Evolutionary conservation across 768 basidiomycete genomes (phyloP), one percentile per base, ranked within the genome.

Genomic region (Mycena olivaceomarginata): DNA sequence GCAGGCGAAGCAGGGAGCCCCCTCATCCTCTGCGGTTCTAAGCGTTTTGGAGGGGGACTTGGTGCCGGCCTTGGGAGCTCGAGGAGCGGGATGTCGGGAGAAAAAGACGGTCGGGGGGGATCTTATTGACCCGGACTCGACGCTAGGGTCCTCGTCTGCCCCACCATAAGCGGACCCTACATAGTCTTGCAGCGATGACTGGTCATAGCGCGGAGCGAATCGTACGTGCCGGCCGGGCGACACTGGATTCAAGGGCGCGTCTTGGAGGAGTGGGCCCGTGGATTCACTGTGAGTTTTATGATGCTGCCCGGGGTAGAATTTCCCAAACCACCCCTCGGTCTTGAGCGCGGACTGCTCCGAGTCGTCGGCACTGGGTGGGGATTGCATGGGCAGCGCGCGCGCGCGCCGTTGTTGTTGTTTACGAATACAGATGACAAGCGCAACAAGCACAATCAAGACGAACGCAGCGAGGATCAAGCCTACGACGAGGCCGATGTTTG

Each of bases 401-500:
- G 31, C 31, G 31, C 31, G 31, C 31, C 31, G 31, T 31, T 31
- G 31, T 31, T 68, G 68, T 22, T 22, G 45, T 60, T 71, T 65
- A n/a, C 65, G 6, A 12, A 74, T 20, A 5, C 45, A 41, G 37
- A 74, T 16, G 40, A 62, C 7, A 43, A 77, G 53, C 0, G 57
- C 41, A 25, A 60, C 57, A 5, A 51, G 15, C 22, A 51, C 8
- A 13, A 66, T 31, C 40, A 71, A 31, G 62, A 71, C 20, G 5
- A 77, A 6, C 9, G 56, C 56, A 4, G 25, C 59, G 18, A 71
- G 8, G 39, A 39, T n/a, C 16, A 74, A 37, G 69, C 15, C 72
- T 4, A 74, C 16, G 25, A 74, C 62, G 72, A 77, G 77, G 64
- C 46, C 68, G 39, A 51, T 37, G 25, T 77, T 77, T 15, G 67